Conservation (phyloP, 2,329 filamentous ascomycete species). For the Ascochyta clinopodiicola region DNA sequence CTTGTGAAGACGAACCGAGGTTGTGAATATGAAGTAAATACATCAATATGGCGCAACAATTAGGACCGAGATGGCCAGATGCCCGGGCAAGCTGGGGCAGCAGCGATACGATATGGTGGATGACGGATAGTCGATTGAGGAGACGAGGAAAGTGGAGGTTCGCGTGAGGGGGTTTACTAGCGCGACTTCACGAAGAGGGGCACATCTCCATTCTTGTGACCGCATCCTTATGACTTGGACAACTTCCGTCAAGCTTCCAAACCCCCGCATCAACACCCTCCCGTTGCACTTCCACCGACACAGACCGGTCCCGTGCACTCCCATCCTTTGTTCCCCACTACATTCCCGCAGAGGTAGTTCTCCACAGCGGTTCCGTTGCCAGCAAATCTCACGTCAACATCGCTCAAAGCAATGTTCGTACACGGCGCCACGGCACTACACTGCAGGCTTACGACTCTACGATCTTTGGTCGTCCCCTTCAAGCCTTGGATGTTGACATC, state of each 20-base stretch:
- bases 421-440: constrained; percentile 38
- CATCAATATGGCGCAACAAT: constrained; percentile 2
- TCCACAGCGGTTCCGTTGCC: constrained; percentile 20
- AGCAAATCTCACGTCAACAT: constrained; percentile 23
- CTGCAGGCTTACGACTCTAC: constrained; percentile 31
- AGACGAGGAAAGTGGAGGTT: constrained; percentile 17
- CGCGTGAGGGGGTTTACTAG: constrained; percentile 15
- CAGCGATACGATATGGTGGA: neutral
- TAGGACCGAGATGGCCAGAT: constrained; percentile 1
- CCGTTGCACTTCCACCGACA: constrained; percentile 27
- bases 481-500: constrained; percentile 42
- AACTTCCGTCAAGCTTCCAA: neutral
- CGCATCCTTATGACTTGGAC: neutral
- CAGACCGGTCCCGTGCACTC: constrained; percentile 31
- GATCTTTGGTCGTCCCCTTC: constrained; percentile 36
- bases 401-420: constrained; percentile 23
- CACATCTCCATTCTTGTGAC: neutral
- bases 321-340: constrained; percentile 23
- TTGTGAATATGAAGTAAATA: neutral
- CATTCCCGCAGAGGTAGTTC: constrained; percentile 31
- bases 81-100: neutral
- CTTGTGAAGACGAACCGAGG: neutral
- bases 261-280: constrained; percentile 24
- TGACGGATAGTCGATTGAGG: constrained; percentile 10
- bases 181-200: constrained; percentile 1